A percentile compares a stretch with the other conserved stretches of the same genome.
These are phyloP conservation scores for Coemansia pectinata DNA, from an alignment of 192 early-diverging fungal genomes.

Conservation along the genomic window DNA sequence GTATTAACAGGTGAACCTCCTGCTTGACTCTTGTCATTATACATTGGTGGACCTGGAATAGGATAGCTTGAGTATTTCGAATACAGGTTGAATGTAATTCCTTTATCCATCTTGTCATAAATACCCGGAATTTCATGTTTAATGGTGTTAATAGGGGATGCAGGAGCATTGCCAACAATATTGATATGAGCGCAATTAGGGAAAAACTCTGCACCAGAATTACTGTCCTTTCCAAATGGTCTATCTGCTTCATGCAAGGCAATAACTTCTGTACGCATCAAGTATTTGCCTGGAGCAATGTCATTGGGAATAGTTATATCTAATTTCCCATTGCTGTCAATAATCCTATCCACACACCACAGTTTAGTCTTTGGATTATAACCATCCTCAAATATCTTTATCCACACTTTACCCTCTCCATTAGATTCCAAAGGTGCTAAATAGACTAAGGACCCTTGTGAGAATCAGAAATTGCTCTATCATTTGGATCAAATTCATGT, in stretches of 20 bases:
- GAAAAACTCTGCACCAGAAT: conserved; percentile 25
- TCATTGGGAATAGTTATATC: conserved; percentile 17
- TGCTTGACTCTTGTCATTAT: neutral
- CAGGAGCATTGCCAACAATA: neutral
- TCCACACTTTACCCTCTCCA: conserved; percentile 15
- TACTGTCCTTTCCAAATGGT: neutral
- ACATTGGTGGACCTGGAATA: conserved; percentile 22
- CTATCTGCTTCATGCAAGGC: conserved; percentile 19
- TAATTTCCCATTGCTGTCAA: conserved; percentile 9
- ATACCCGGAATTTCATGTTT: conserved; percentile 18
- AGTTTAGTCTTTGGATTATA: neutral
- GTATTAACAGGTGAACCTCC: neutral
- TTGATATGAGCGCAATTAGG: conserved; percentile 23
- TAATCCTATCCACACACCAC: conserved; percentile 26
- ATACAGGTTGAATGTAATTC: conserved; percentile 4
- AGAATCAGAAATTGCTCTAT: conserved; percentile 12
- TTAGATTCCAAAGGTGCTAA: conserved; percentile 11
- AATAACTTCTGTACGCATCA: conserved; percentile 26
- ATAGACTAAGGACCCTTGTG: conserved; percentile 22
- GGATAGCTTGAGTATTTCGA: neutral
- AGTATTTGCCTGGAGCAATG: conserved; percentile 21
- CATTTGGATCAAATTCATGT: conserved; percentile 12
- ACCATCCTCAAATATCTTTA: conserved; percentile 26
- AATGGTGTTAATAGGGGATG: neutral
- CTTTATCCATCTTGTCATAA: conserved; percentile 14